phyloP scores from a whole-genome alignment of 176 grass and related monocot species.

The Urochloa ruziziensis region DNA sequence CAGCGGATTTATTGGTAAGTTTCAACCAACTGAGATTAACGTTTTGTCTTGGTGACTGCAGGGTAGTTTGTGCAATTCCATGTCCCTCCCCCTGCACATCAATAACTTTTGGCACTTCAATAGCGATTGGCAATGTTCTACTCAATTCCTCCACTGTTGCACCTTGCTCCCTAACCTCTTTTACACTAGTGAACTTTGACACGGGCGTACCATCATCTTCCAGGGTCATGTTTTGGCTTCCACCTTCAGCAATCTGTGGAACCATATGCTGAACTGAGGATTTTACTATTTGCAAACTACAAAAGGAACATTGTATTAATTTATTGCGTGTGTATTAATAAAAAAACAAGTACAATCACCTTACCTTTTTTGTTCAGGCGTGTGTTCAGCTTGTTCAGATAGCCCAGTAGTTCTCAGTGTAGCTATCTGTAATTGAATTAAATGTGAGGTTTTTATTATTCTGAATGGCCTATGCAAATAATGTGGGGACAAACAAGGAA shows the following conservation, averaged over 20 bases:
- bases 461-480: neutral
- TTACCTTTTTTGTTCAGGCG: slow-evolving; percentile 44
- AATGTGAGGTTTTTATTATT: neutral
- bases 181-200: slow-evolving; percentile 28
- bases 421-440: slow-evolving; percentile 40
- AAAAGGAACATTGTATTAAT: slow-evolving; percentile 36
- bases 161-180: slow-evolving; percentile 8
- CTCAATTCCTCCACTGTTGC: slow-evolving; percentile 24
- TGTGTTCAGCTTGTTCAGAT: slow-evolving; percentile 7
- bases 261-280: slow-evolving; percentile 27
- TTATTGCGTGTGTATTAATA: neutral
- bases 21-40: slow-evolving; percentile 30
- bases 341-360: neutral
- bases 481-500: neutral
- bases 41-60: slow-evolving; percentile 1
- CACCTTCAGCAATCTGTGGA: slow-evolving; percentile 30
- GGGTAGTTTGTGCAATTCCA: slow-evolving; percentile 13
- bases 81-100: slow-evolving; percentile 22
- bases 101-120: slow-evolving; percentile 23
- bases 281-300: slow-evolving; percentile 36
- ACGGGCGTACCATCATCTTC: slow-evolving; percentile 29
- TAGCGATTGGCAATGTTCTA: neutral
- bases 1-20: neutral
- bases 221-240: slow-evolving; percentile 18
- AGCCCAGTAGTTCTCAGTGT: slow-evolving; percentile 5